Base-by-base conservation (phyloP, 768 basidiomycete genomes). In the Lactifluus rugatus region DNA sequence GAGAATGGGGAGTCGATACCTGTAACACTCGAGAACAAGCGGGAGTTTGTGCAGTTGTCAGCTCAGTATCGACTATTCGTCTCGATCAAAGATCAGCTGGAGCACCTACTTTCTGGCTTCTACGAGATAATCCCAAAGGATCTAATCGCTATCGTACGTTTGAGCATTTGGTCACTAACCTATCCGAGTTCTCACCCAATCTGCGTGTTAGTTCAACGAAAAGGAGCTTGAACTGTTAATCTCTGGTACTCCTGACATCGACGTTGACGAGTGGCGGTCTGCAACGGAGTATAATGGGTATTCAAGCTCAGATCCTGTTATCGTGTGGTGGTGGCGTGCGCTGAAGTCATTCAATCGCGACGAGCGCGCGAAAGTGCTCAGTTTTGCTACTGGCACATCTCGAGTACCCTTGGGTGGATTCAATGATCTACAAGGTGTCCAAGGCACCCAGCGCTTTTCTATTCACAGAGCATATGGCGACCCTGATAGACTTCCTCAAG, bases 321-420 rank as follows among this genome's bases (percentile, higher is more conserved):
- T 98, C 59, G 85, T 90, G 28, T 99, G 94, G 94, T 97, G 93
- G 88, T 99, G 96, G 96, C 82, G 96, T 63, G 95, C 95, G 2
- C 80, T 99, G 44, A 93, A 98, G 72, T 95, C 93, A 9, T 97
- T 97, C 75, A 92, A 89, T 64, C 88, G 95, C 34, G 94, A 97
- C 66, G 96, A 99, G 72, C 79, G 93, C 56, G 93, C 96, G 32
- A 93, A 96, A 71, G 91, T 99, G 46, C 77, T 99, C 56, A 95
- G 94, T 76, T 99, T 99, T 72, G 94, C 93, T 14, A 95, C 96
- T 1, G 84, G 92, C 59, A 84, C 90, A 5, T 93, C 93, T 9
- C 80, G 94, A 47, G 95, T 99, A 0, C 95, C 95, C 9, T 80
- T 98, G 39, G 88, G 85, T 52, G 96, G 96, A 17, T 99, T 98